Conservation (phyloP, 192 early-diverging fungal genomes). For the Lunasporangiospora selenospora region DNA sequence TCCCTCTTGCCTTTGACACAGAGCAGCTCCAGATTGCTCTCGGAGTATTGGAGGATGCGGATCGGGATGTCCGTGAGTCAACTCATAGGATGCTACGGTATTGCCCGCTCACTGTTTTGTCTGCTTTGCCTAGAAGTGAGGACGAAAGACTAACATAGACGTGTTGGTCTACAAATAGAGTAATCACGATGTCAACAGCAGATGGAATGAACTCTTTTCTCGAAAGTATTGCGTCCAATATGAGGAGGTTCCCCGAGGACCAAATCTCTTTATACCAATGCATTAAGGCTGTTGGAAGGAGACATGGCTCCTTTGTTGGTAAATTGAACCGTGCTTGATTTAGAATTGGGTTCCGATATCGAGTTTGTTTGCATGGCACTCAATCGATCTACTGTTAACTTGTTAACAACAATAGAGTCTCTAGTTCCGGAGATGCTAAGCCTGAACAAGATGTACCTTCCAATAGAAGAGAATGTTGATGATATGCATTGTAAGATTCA, state of each 20-base stretch:
- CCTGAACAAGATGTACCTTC: constrained; percentile 71
- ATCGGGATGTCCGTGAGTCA: constrained; percentile 64
- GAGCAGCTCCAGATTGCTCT: constrained; percentile 78
- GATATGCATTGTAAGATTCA: constrained; percentile 63
- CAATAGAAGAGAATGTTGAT: constrained; percentile 73
- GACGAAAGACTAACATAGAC: not conserved
- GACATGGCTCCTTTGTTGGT: constrained; percentile 64
- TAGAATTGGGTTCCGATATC: not conserved
- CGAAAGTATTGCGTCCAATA: constrained; percentile 64
- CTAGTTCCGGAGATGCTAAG: constrained; percentile 66
- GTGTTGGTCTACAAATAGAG: constrained; percentile 32
- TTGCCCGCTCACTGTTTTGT: no score
- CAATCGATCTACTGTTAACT: not conserved
- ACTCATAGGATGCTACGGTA: constrained; percentile 82
- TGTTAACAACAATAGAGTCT: constrained; percentile 13
- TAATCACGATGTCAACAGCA: constrained; percentile 49
- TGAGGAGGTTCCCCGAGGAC: constrained; percentile 75
- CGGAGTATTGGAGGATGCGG: constrained; percentile 82
- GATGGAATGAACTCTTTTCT: constrained; percentile 60
- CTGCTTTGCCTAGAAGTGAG: not conserved
- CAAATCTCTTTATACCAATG: constrained; percentile 71
- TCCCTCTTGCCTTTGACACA: constrained; percentile 64
- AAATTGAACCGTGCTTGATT: not conserved
- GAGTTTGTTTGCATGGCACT: not conserved
- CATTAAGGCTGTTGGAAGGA: constrained; percentile 67